Base-by-base conservation (phyloP, 2,329 filamentous ascomycete genomes). In the Pseudonectria buxi region DNA sequence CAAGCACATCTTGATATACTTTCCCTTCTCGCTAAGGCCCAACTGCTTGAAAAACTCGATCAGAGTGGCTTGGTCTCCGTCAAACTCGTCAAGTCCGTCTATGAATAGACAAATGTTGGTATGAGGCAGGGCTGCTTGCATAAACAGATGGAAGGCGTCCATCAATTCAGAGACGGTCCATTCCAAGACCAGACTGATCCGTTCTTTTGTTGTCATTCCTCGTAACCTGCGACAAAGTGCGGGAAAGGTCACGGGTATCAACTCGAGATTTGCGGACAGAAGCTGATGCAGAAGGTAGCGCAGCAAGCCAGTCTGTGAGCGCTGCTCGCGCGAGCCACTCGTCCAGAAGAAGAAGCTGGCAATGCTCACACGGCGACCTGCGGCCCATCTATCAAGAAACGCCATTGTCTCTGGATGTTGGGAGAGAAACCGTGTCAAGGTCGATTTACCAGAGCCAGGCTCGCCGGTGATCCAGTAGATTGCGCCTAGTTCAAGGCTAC, bases 341-440 rank as follows among this genome's bases (percentile, higher is more conserved):
- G 58, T 64, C 67, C 67, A 71, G 37, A 71, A 68, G 41, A 67
- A 71, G 47, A 63, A 70, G 0, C 54, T 58, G 0, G 64, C 62
- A 0, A 55, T 59, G 3, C 51, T 55, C 3, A 59, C 45, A 0
- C 51, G 51, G 33, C 27, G 38, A 0, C 28, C 39, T 0, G 24
- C 44, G 0, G 58, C 47, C 62, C 61, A 65, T 2, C 24, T 12
- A 1, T 36, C 41, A 7, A 56, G 41, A 6, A 39, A 32, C 9
- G 44, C 4, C 24, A 45, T 14, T 0, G 45, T 44, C 3, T 16
- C 25, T 1, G 31, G 27, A 14, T 59, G 54, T 4, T 53, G 45
- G 1, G 48, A 54, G 10, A 65, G 49, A 25, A 60, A 59, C 14
- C 63, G 60, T 51, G 68, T 67, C 2, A 71, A 51, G 0, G 65